Conservation (phyloP, 441 rosid genomes). For the Euphorbia schlechtendalii region DNA sequence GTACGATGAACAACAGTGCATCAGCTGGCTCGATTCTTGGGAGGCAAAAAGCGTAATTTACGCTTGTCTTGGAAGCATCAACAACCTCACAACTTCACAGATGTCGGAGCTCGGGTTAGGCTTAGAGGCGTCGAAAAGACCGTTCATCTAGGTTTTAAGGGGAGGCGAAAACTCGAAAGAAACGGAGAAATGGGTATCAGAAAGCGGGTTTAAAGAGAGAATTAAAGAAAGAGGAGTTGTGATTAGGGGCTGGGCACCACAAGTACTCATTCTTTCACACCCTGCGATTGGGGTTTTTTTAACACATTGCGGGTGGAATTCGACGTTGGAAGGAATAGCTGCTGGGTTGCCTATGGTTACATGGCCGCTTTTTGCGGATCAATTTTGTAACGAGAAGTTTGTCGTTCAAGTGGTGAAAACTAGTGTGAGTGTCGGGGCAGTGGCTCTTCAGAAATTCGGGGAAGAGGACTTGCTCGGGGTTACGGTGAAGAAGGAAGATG, state of each 20-base stretch:
- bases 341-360: conserved; percentile 24
- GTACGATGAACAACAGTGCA: conserved; percentile 1
- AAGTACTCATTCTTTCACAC: conserved; percentile 27
- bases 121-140: conserved; percentile 22
- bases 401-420: conserved; percentile 21
- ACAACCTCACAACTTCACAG: conserved; percentile 19
- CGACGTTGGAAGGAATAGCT: conserved; percentile 19
- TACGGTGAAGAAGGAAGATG: conserved; percentile 1
- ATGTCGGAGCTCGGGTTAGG: conserved; percentile 31
- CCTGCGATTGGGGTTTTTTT: conserved; percentile 26
- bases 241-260: conserved; percentile 29
- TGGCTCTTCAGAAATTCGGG: conserved; percentile 6
- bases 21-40: conserved; percentile 27
- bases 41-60: conserved; percentile 24
- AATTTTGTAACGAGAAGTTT: conserved; percentile 34
- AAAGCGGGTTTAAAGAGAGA: conserved; percentile 17
- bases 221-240: conserved; percentile 22
- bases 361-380: conserved; percentile 28
- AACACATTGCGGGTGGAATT: conserved; percentile 32
- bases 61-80: conserved; percentile 28
- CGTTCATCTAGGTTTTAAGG: conserved; percentile 31
- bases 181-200: conserved; percentile 21
- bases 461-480: conserved; percentile 21
- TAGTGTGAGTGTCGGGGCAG: conserved; percentile 24
- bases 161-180: conserved; percentile 16